Conservation (phyloP, 176 grass and related monocot genomes). For the Tuctoria greenei region DNA sequence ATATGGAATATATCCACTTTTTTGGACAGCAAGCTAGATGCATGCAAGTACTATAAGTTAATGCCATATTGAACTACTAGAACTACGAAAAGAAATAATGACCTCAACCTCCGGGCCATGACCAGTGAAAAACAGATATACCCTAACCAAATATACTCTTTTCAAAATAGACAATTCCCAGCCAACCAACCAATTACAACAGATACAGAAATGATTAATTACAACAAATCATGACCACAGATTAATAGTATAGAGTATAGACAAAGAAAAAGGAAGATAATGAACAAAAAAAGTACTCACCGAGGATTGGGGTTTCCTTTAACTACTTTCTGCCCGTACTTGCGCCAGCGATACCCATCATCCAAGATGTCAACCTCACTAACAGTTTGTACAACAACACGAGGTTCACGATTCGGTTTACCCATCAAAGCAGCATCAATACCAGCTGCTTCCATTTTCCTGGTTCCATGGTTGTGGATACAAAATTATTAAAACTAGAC, state of each 20-base stretch:
- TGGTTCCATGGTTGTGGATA: slow-evolving; percentile 46
- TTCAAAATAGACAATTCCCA: neutral
- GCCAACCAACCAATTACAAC: neutral
- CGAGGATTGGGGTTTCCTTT: slow-evolving; percentile 98
- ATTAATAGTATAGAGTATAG: neutral
- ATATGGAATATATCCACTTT: neutral
- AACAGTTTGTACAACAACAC: slow-evolving; percentile 98
- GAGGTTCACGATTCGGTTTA: slow-evolving; percentile 89
- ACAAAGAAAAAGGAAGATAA: slow-evolving; percentile 13
- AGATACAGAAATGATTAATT: neutral
- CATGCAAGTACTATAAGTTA: neutral
- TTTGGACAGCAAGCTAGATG: slow-evolving; percentile 6
- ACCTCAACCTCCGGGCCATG: neutral
- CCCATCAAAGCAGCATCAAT: slow-evolving; percentile 78
- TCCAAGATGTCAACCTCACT: slow-evolving; percentile 99
- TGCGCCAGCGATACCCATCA: slow-evolving; percentile 99
- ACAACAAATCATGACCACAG: neutral
- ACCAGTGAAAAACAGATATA: no score
- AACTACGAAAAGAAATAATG: neutral
- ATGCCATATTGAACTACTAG: neutral
- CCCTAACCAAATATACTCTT: neutral
- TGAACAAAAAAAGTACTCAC: slow-evolving; percentile 38
- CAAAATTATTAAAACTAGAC: slow-evolving; percentile 29
- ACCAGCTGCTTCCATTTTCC: slow-evolving; percentile 79
- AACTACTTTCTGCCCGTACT: slow-evolving; percentile 99